Base-by-base conservation (phyloP, 1,284 basidiomycete genomes). In the Ceratobasidium sp. region DNA sequence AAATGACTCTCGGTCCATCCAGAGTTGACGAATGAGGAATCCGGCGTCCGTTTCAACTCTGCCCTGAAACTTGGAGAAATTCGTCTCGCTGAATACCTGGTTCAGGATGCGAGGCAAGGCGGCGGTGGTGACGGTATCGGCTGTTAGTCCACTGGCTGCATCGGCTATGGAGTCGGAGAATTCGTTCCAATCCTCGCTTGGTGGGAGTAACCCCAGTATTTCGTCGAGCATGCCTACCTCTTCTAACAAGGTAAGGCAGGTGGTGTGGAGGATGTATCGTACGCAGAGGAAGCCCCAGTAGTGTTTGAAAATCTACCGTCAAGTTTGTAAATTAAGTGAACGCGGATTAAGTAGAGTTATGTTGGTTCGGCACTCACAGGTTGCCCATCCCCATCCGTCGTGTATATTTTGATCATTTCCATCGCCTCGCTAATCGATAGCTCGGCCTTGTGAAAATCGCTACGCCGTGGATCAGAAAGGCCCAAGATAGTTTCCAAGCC, bases 281-380 rank as follows among this genome's bases (percentile, higher is more conserved):
- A 59, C 57, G 18, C 57, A 59, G 2, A 59, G 57, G n/a, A 59
- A 59, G n/a, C 57, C 57, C 30, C 33, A 59, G 33, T 59, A 59
- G 8, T 30, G 27, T 35, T 59, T 59, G 57, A 59, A 59, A 23
- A 59, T 59, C 57, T 59, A 30, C 27, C 27, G 27, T 30, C 27
- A 30, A 30, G 27, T 30, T 30, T 30, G 27, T 30, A 30, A 30
- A 30, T 30, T 30, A 30, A 30, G 27, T 30, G 27, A 30, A 30
- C 27, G 27, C 27, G 27, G 27, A 30, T 30, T 30, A 30, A 30
- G 27, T 30, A 30, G 27, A 30, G 27, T 30, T 30, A 30, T 30
- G 27, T 30, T 30, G 27, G 48, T 50, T 50, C 14, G n/a, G n/a
- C 52, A 54, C 52, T 54, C 52, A 54, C 52, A 16, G 18, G 18